Evolutionary conservation across 2,329 filamentous ascomycete genomes (phyloP).

Genomic region (Dissoconium aciculare): DNA sequence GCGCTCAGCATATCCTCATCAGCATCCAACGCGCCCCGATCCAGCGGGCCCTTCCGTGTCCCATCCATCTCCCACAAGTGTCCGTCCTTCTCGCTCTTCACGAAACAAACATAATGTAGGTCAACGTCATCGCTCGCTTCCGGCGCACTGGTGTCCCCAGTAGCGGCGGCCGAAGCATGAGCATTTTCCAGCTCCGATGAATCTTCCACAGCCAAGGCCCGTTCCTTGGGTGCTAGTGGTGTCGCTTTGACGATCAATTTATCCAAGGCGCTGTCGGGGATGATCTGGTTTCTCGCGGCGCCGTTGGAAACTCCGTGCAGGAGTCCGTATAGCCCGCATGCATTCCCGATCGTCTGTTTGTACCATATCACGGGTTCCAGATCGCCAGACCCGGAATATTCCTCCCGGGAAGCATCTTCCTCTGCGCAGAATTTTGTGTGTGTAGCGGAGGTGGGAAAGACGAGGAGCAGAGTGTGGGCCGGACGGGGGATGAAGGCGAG

Average conservation of each 20-base stretch:
- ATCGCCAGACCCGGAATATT: constrained; percentile 54
- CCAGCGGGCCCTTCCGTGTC: constrained; percentile 53
- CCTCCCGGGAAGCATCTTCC: constrained; percentile 51
- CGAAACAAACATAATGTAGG: constrained; percentile 90
- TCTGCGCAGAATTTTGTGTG: constrained; percentile 64
- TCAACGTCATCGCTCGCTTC: constrained; percentile 69
- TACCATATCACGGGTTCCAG: constrained; percentile 79
- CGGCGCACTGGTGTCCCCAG: constrained; percentile 67
- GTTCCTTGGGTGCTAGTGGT: constrained; percentile 48
- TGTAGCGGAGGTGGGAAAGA: constrained; percentile 67
- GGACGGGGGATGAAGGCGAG: constrained; percentile 80
- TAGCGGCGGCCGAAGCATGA: constrained; percentile 60
- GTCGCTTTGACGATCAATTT: constrained; percentile 55
- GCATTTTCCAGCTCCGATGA: constrained; percentile 61
- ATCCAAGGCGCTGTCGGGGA: constrained; percentile 42
- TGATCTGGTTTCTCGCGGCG: constrained; percentile 46
- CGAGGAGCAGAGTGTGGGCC: constrained; percentile 73
- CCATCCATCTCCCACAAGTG: constrained; percentile 71
- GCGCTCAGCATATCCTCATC: constrained; percentile 45
- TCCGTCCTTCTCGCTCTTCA: constrained; percentile 55
- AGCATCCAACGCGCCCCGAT: constrained; percentile 35
- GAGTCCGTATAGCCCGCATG: constrained; percentile 79
- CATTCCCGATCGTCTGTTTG: constrained; percentile 85
- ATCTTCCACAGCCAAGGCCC: constrained; percentile 63
- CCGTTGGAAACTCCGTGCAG: constrained; percentile 75